phyloP scores from a whole-genome alignment of 2,329 filamentous ascomycete species.

The Cladobotryum mycophilum region DNA sequence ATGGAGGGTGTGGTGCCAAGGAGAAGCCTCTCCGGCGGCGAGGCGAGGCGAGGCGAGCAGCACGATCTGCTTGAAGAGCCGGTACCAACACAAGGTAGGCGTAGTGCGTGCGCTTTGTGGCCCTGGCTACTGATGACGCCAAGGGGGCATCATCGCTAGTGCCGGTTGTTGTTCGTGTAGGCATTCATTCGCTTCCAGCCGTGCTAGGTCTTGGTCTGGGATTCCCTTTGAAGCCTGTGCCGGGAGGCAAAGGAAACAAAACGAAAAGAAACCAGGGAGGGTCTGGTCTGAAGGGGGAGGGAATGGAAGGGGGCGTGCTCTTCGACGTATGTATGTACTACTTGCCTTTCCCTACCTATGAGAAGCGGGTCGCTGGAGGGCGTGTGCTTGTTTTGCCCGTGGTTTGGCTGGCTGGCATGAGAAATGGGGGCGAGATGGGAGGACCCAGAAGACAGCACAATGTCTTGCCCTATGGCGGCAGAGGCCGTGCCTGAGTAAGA shows the following conservation, averaged over 20 bases:
- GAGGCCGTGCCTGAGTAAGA: slow-evolving; percentile 10
- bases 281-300: neutral
- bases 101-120: slow-evolving; percentile 4
- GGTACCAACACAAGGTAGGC: neutral
- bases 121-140: slow-evolving; percentile 5
- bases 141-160: slow-evolving; percentile 4
- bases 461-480: slow-evolving; percentile 11
- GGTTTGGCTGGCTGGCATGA: neutral
- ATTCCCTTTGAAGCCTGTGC: neutral
- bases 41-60: slow-evolving; percentile 5
- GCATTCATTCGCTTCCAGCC: slow-evolving; percentile 9
- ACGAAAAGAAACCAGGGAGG: no score
- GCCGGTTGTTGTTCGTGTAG: slow-evolving; percentile 5
- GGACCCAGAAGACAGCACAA: neutral
- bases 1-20: neutral
- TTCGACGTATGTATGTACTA: neutral
- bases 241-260: neutral
- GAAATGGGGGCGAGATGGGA: neutral
- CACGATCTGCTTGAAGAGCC: slow-evolving; percentile 10
- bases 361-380: neutral
- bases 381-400: neutral
- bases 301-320: neutral
- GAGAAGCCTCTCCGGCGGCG: slow-evolving; percentile 1
- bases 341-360: neutral
- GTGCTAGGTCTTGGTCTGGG: slow-evolving; percentile 1